Evolutionary conservation across 495 filamentous ascomycete species (phyloP), one percentile per base, ranked within the genome.

Genomic region (Daldinia vernicosa): DNA sequence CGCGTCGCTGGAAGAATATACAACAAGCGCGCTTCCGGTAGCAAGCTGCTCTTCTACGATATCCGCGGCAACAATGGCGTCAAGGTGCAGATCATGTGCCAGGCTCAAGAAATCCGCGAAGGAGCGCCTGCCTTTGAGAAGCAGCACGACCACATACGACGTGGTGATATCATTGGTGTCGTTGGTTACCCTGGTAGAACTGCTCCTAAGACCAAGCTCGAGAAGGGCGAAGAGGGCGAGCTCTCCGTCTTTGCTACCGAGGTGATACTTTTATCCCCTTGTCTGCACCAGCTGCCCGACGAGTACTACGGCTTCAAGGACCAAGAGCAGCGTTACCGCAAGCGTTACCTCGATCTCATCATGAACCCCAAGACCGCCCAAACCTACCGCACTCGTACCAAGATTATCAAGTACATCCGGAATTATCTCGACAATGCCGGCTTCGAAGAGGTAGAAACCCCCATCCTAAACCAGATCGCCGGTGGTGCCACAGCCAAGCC

Each of bases 401-500:
- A 92, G 85, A 92, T 97, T 69, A 87, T 97, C 65, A 86, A 83
- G 60, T 97, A 91, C 76, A 89, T 98, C 66, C 92, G 95, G 67
- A 86, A 87, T 63, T 98, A 88, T 85, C 93, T 99, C 71, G 93
- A 98, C 71, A 85, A 85, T 60, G 85, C 88, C 55, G 92, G 93
- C 64, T 99, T 98, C 77, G 84, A 91, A 54, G 94, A 98, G 79
- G 93, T 98, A n/a, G 92, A 98, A 82, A 98, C 95, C 1, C 96
- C 96, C 8, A 97, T 98, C 89, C 92, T 99, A 90, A 96, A 97
- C 75, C 88, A 91, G 63, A 95, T 97, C 77, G 94, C 95, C 28
- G 95, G 95, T 75, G 95, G 95, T 67, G 95, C 95, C 19, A 98
- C 96, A 7, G 95, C 95, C 64, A 94, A 93, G 84, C 95, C 95